Evolutionary conservation across 257 asterid species (phyloP), one percentile per base, ranked within the genome.

Genomic region (Solanum medicagineum): DNA sequence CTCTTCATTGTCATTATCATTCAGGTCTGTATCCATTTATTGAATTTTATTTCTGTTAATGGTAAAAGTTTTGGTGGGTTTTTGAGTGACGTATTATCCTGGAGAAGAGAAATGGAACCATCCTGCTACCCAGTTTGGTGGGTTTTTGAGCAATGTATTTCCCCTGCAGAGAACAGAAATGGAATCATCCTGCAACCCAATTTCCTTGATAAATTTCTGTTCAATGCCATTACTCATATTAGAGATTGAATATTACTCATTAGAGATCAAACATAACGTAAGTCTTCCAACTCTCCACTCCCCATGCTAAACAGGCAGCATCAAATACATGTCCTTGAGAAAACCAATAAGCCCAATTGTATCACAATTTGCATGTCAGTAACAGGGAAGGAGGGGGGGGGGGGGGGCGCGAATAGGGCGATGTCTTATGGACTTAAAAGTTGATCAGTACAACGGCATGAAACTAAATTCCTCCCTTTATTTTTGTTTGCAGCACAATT

Each of bases 1-100:
- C 85, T 92, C 98, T 73, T 93, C 99, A 45, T 92, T 94, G 22
- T 93, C 99, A 60, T 89, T 93, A 36, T 96, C 98, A 75, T 96
- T 93, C 96, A 90, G 97, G 98, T 94, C 83, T 71, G 87, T 54
- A 65, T 85, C 70, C 12, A 69, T 73, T 32, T 53, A 53, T 57
- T 85, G 11, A 8, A 85, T 84, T 66, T 15, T 71, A 3, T 84
- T 44, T 47, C 57, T 17, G 85, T 65, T 84, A 24, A 29, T 7
- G 47, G 42, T 10, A 36, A 29, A 53, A 5, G n/a, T 59, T 75
- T 13, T 81, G 57, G n/a, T 80, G 57, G 40, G 16, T 54, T 86
- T 47, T 60, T 79, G 77, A 53, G 29, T 47, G 5, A 12, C 26
- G 1, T 65, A 74, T 36, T 49, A 14, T 19, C 83, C 6, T 29